Conservation (phyloP, 352 stramenopile genomes). For the Globisporangium cederbergense region DNA sequence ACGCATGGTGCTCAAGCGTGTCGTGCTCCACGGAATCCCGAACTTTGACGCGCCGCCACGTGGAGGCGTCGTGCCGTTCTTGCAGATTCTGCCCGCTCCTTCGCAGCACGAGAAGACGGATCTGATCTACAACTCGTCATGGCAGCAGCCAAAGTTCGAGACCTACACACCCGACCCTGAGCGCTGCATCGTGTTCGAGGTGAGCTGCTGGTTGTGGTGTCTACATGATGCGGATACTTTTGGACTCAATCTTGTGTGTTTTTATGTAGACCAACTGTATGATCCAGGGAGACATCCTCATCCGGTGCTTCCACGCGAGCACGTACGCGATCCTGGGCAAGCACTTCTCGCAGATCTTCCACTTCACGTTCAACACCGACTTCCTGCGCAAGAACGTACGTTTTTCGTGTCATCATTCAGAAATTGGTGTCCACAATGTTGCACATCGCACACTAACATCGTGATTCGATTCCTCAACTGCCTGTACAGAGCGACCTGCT, state of each 20-base stretch:
- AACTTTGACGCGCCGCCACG: slow-evolving; percentile 66
- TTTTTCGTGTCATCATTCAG: neutral
- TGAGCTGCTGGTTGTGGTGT: slow-evolving; percentile 15
- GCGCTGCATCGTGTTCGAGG: slow-evolving; percentile 56
- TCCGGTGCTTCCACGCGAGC: slow-evolving; percentile 77
- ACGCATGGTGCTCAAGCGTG: slow-evolving; percentile 49
- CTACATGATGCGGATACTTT: neutral
- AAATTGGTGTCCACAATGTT: neutral
- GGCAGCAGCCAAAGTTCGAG: slow-evolving; percentile 60
- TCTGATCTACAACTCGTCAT: slow-evolving; percentile 70
- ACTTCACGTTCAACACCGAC: slow-evolving; percentile 83
- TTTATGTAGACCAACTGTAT: slow-evolving; percentile 53
- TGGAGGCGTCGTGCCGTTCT: slow-evolving; percentile 56
- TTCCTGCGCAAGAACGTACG: slow-evolving; percentile 72
- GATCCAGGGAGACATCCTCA: slow-evolving; percentile 66
- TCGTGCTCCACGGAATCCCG: slow-evolving; percentile 71
- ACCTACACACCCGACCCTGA: slow-evolving; percentile 50
- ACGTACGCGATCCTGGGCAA: slow-evolving; percentile 68
- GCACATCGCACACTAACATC: neutral
- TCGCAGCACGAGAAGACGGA: slow-evolving; percentile 55
- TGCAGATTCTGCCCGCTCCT: slow-evolving; percentile 61
- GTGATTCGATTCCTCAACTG: neutral
- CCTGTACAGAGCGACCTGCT: slow-evolving; percentile 38
- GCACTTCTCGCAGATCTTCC: slow-evolving; percentile 83
- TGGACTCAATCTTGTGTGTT: neutral